Base-by-base conservation (phyloP, 768 basidiomycete genomes). In the Termitomyces sp. region DNA sequence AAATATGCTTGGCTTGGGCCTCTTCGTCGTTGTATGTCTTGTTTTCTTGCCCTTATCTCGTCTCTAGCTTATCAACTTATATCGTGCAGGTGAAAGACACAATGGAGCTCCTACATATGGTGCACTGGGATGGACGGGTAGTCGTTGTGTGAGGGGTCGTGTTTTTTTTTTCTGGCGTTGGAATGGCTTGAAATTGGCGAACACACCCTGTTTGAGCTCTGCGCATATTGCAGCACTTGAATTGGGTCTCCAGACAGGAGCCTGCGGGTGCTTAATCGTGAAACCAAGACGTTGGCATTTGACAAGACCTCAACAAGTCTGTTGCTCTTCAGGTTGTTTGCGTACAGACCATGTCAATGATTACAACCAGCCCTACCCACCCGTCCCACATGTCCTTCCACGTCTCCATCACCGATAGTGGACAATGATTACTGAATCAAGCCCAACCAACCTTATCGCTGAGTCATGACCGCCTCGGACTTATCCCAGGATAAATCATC, bases 121-220 rank as follows among this genome's bases (percentile, higher is more conserved):
- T 81, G 72, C 76, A 29, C 89, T 4, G 77, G 83, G 5, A 87
- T 87, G 66, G 83, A 82, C 16, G 88, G 91, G 65, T 73, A 83
- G 81, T 2, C 76, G 88, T 10, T 73, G 75, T 24, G 82, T 90
- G 31, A 87, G 84, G 70, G 87, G 77, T 64, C 77, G 80, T 58
- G 82, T 87, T 39, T 90, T 60, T 74, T 3, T n/a, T 6, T n/a
- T n/a, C n/a, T n/a, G n/a, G n/a, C n/a, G 2, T 18, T 18, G 29
- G 6, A 29, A 29, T 29, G 29, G 6, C 4, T 29, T 29, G 4
- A 29, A 29, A 29, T 29, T 29, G n/a, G n/a, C n/a, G n/a, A n/a
- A n/a, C n/a, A n/a, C n/a, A n/a, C n/a, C n/a, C n/a, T n/a, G n/a
- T n/a, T n/a, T n/a, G n/a, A n/a, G n/a, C n/a, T n/a, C n/a, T n/a